Conservation (phyloP, 225 moss, liverwort and hornwort genomes). For the Asterella californica region DNA sequence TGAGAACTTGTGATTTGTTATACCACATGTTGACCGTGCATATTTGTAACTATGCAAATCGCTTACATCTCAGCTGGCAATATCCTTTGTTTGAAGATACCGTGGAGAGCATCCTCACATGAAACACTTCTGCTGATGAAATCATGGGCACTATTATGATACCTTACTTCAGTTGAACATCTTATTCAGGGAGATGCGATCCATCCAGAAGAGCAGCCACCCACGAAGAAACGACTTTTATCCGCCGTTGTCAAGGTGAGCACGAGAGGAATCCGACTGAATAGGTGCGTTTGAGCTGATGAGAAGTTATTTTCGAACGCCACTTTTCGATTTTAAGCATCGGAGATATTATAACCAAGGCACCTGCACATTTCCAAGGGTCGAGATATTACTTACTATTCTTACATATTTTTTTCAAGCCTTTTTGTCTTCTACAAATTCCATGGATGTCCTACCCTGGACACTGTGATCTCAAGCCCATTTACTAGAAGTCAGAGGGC, state of each 20-base stretch:
- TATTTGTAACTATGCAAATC: too few species aligned
- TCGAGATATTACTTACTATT: too few species aligned
- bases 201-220: constrained; percentile 76
- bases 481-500: too few species aligned
- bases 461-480: too few species aligned
- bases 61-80: neutral
- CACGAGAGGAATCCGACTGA: neutral
- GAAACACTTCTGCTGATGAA: neutral
- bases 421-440: too few species aligned
- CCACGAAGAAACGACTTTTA: constrained; percentile 81
- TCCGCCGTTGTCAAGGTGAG: constrained; percentile 98
- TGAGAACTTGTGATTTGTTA: constrained; percentile 29
- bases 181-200: constrained; percentile 60
- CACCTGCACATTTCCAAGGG: too few species aligned
- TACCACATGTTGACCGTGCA: too few species aligned
- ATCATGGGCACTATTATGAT: neutral
- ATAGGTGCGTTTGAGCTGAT: neutral
- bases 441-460: too few species aligned
- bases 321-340: too few species aligned
- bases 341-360: too few species aligned
- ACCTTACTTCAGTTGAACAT: neutral
- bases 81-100: neutral
- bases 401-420: too few species aligned
- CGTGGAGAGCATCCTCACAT: neutral
- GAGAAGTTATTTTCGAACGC: neutral